Conservation (phyloP, 176 grass and related monocot species). For the bread wheat (Triticum aestivum) region IWGSC_CS_RefSeq_v2.1 NC_057807.1:307694696-307695195, state of each 20-base stretch:
- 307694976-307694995: constrained; percentile 39
- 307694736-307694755: background rate
- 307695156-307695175: constrained; percentile 45
- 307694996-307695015: constrained; percentile 39
- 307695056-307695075: constrained; percentile 42
- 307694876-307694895: constrained; percentile 23
- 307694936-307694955: constrained; percentile 34
- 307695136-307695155: constrained; percentile 60
- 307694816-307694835: constrained; percentile 46
- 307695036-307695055: constrained; percentile 18
- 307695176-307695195: constrained; percentile 45
- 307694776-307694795: background rate
- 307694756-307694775: background rate
- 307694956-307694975: constrained; percentile 42
- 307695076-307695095: constrained; percentile 36
- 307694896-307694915: constrained; percentile 33
- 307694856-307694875: constrained; percentile 15
- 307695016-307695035: constrained; percentile 33
- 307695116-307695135: constrained; percentile 30
- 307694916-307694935: constrained; percentile 30
- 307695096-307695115: constrained; percentile 35
- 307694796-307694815: constrained; percentile 30
- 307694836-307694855: constrained; percentile 13
- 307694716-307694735: background rate
- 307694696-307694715: no score